Evolutionary conservation across 768 basidiomycete species (phyloP), one percentile per base, ranked within the genome.

Genomic region (Psilocybe cyanescens): DNA sequence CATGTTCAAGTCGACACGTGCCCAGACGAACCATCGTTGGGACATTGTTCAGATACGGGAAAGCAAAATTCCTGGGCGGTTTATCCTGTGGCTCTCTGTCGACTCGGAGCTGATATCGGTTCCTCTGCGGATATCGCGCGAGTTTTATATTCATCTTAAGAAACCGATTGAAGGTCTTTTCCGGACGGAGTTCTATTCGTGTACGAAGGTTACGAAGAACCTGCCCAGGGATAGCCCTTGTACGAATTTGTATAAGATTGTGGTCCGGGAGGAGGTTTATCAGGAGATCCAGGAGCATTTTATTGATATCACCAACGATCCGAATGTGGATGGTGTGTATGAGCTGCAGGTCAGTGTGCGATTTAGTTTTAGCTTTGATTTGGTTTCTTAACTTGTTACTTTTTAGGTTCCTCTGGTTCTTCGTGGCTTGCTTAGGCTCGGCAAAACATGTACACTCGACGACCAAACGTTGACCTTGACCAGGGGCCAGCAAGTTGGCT

Each of bases 71-170:
- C 81, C 88, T 9, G 97, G 97, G 9, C 89, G 94, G 19, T 98
- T 90, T 74, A 83, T 86, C 17, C 74, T 99, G 39, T 99, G 97
- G 97, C 79, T 97, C 5, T 90, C 87, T 0, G 86, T 94, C 31
- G 91, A 94, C 52, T 83, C 85, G 9, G 88, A 90, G 55, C 83
- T 98, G 37, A 82, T 91, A n/a, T 79, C 89, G 16, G 82, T 97
- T 24, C 87, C 91, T 12, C 80, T 99, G 16, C 87, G 95, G 2
- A 89, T 99, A 47, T 89, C 93, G 2, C 86, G 97, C 37, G 89
- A 96, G 68, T 97, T 99, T 74, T 98, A 97, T 74, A 81, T 99
- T 60, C 96, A 98, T 70, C 81, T 97, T 59, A 89, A 95, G 72
- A 83, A 82, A 19, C 80, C 88, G 0, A 81, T 79, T n/a, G 78